Evolutionary conservation across 2,329 filamentous ascomycete species (phyloP).

Genomic region (Claviceps sp.): DNA sequence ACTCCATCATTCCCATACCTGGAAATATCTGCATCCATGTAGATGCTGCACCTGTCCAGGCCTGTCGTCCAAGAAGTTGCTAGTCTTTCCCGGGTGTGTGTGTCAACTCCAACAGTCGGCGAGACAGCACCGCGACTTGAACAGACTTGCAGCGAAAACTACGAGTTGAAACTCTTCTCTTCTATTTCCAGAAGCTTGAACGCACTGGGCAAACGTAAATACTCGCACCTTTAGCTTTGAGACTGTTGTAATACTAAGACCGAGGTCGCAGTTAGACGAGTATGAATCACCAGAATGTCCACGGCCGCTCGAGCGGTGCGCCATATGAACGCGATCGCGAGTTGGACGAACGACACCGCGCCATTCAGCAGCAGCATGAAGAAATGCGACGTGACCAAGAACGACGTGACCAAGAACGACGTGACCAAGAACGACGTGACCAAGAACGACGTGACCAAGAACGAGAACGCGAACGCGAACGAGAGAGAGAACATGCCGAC

Average conservation of each 20-base stretch:
- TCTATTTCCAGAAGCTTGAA: neutral
- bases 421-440: conserved; percentile 37
- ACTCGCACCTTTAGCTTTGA: neutral
- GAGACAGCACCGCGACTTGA: neutral
- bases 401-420: conserved; percentile 43
- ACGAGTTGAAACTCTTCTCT: neutral
- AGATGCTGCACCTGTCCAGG: conserved; percentile 18
- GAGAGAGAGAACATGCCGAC: conserved; percentile 36
- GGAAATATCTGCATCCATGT: conserved; percentile 20
- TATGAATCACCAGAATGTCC: conserved; percentile 35
- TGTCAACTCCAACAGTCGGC: conserved; percentile 1
- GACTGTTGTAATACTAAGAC: conserved; percentile 1
- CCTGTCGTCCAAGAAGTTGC: conserved; percentile 20
- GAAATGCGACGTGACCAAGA: conserved; percentile 35
- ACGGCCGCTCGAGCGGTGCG: conserved; percentile 24
- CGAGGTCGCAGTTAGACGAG: conserved; percentile 10
- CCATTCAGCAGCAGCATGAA: conserved; percentile 32
- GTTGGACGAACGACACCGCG: conserved; percentile 34
- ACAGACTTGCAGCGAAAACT: neutral
- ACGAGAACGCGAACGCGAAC: conserved; percentile 45
- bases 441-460: conserved; percentile 40
- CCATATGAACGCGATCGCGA: conserved; percentile 36
- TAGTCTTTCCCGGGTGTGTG: conserved; percentile 12
- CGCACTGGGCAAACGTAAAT: neutral
- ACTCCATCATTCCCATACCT: neutral